Evolutionary conservation across 2,329 filamentous ascomycete species (phyloP).

Genomic region (Talaromyces islandicus): DNA sequence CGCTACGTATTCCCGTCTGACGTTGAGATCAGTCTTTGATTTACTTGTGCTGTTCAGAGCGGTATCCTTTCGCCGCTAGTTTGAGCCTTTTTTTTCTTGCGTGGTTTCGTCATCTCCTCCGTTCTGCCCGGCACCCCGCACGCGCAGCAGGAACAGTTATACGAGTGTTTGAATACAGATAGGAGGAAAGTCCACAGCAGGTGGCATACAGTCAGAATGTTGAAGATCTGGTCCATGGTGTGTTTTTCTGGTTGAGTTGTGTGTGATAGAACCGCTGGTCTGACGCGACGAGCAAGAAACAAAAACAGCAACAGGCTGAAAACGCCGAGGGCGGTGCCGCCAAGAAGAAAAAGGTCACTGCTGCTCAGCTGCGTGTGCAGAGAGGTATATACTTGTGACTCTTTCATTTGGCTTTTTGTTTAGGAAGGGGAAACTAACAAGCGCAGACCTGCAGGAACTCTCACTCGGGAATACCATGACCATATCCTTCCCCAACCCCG

Average conservation of each 20-base stretch:
- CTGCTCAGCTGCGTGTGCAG: conserved; percentile 89
- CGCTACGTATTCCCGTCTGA: not conserved
- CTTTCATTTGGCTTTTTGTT: conserved; percentile 1
- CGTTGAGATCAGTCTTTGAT: not conserved
- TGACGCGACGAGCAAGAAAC: conserved; percentile 26
- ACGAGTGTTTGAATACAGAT: not conserved
- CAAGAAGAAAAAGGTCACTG: conserved; percentile 98
- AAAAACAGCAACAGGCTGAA: conserved; percentile 97
- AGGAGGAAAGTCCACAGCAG: not conserved
- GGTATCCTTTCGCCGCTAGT: not conserved
- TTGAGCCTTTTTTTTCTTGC: not conserved
- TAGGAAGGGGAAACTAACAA: not conserved
- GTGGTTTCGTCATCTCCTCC: not conserved
- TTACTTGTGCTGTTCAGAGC: too few species aligned
- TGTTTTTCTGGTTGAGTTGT: conserved; percentile 17
- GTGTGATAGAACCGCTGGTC: conserved; percentile 17
- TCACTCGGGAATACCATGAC: conserved; percentile 52
- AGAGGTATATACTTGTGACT: conserved; percentile 68
- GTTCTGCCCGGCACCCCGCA: not conserved
- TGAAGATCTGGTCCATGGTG: conserved; percentile 99
- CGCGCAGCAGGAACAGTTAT: not conserved
- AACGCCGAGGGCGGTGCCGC: conserved; percentile 76
- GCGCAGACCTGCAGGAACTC: conserved; percentile 40
- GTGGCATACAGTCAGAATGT: conserved; percentile 58
- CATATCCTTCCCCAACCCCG: conserved; percentile 51